Evolutionary conservation across 2,329 filamentous ascomycete genomes (phyloP).

Genomic region (Decorospora gaudefroyi): DNA sequence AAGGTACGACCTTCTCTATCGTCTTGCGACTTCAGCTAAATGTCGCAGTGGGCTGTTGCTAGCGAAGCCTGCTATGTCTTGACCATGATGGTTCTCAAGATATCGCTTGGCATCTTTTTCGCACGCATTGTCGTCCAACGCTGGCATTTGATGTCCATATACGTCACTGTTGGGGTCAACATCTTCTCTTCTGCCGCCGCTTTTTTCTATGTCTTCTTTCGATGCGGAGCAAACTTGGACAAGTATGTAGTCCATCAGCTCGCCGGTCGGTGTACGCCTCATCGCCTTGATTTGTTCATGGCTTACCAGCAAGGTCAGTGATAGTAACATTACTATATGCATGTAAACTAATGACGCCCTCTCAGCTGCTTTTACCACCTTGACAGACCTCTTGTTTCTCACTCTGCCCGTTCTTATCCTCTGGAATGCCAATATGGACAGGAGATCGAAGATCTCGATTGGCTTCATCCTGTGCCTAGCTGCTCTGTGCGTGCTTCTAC

Average conservation of each 20-base stretch:
- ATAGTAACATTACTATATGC: not conserved
- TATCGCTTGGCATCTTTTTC: constrained; percentile 54
- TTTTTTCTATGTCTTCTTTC: constrained; percentile 58
- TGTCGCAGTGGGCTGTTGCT: constrained; percentile 40
- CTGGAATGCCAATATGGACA: constrained; percentile 61
- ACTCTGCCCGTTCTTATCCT: constrained; percentile 55
- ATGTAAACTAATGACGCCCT: not conserved
- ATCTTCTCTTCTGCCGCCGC: constrained; percentile 46
- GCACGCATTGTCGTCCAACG: constrained; percentile 49
- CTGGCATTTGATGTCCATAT: constrained; percentile 48
- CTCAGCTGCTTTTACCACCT: constrained; percentile 34
- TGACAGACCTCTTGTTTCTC: constrained; percentile 42
- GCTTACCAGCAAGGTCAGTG: constrained; percentile 49
- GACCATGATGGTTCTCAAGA: constrained; percentile 51
- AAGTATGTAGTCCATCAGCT: constrained; percentile 40
- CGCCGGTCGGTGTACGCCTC: constrained; percentile 49
- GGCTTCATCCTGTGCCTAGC: constrained; percentile 59
- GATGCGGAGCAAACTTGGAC: constrained; percentile 51
- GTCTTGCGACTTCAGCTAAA: not conserved
- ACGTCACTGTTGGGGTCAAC: constrained; percentile 46
- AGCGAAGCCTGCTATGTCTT: constrained; percentile 48
- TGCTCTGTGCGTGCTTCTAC: constrained; percentile 30
- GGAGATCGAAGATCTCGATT: constrained; percentile 58
- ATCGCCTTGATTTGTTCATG: constrained; percentile 56
- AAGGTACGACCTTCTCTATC: constrained; percentile 24